A percentile compares a stretch with the other conserved stretches of the same genome.
phyloP scores from a whole-genome alignment of 2,329 filamentous ascomycete genomes.

The Fusarium pseudograminearum region DNA sequence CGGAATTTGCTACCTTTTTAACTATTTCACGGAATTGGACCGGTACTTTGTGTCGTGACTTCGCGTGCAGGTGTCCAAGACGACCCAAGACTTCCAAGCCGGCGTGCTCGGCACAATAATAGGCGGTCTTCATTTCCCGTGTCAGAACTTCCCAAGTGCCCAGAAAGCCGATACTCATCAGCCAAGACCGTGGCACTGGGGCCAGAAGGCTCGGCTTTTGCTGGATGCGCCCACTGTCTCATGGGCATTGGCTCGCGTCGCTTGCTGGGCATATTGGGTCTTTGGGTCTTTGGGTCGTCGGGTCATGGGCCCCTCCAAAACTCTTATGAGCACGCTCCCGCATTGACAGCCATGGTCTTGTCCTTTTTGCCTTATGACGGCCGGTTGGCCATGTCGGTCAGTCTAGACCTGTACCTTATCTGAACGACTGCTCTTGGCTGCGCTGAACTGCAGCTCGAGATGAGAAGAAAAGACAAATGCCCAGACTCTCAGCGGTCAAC shows the following conservation, averaged over 20 bases:
- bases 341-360: slow-evolving; percentile 24
- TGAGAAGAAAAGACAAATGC: slow-evolving; percentile 32
- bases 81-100: slow-evolving; percentile 47
- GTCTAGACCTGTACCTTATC: slow-evolving; percentile 10
- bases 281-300: slow-evolving; percentile 15
- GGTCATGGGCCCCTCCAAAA: slow-evolving; percentile 26
- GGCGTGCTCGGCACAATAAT: slow-evolving; percentile 45
- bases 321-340: slow-evolving; percentile 6
- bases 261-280: slow-evolving; percentile 29
- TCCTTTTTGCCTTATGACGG: slow-evolving; percentile 17
- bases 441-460: background rate
- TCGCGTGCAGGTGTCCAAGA: slow-evolving; percentile 37
- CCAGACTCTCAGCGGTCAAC: slow-evolving; percentile 47
- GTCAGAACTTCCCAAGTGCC: slow-evolving; percentile 37
- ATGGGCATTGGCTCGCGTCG: slow-evolving; percentile 37
- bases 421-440: slow-evolving; percentile 17
- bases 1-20: slow-evolving; percentile 23
- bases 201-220: slow-evolving; percentile 39
- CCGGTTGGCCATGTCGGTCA: slow-evolving; percentile 15
- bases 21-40: slow-evolving; percentile 5
- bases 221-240: slow-evolving; percentile 22
- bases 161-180: slow-evolving; percentile 42
- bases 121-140: slow-evolving; percentile 45
- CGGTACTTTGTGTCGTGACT: slow-evolving; percentile 20
- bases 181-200: slow-evolving; percentile 46